Conservation (phyloP, 306 rosid genomes). For the Inga leiocalycina region DNA sequence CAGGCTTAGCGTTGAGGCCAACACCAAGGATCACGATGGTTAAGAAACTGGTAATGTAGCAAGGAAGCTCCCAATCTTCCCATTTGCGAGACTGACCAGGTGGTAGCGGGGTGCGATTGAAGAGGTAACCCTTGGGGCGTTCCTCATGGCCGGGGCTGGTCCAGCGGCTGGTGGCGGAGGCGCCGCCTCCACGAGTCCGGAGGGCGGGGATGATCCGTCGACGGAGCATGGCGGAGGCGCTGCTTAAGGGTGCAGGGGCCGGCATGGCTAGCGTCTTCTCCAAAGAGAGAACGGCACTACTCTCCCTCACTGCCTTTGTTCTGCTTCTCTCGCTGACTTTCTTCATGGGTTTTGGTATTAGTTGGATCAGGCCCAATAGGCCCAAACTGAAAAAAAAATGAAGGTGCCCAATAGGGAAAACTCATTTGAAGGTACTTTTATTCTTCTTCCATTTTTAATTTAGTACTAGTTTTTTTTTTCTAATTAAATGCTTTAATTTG, state of each 20-base stretch:
- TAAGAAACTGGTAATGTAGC: constrained; percentile 63
- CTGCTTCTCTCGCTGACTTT: background rate
- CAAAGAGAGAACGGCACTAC: background rate
- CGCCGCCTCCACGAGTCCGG: constrained; percentile 71
- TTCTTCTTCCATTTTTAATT: no score
- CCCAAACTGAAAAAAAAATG: background rate
- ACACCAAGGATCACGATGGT: constrained; percentile 98
- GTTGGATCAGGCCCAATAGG: background rate
- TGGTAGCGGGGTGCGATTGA: constrained; percentile 78
- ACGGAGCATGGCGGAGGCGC: constrained; percentile 76
- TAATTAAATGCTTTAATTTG: no score
- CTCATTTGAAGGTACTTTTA: no score
- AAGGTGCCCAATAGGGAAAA: background rate
- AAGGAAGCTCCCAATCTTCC: constrained; percentile 99
- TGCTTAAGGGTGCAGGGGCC: constrained; percentile 47
- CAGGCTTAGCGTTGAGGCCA: constrained; percentile 98
- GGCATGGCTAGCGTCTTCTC: constrained; percentile 39
- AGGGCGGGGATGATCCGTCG: constrained; percentile 62
- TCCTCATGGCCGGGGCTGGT: constrained; percentile 86
- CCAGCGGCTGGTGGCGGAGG: constrained; percentile 77
- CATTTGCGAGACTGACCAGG: constrained; percentile 85
- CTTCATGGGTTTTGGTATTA: background rate
- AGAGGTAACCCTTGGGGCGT: constrained; percentile 73
- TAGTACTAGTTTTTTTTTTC: no score
- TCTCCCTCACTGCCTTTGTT: background rate